A percentile compares a stretch with the other conserved stretches of the same genome.
Conservation (phyloP, 495 filamentous ascomycete genomes). For the Aspergillus steynii region DNA sequence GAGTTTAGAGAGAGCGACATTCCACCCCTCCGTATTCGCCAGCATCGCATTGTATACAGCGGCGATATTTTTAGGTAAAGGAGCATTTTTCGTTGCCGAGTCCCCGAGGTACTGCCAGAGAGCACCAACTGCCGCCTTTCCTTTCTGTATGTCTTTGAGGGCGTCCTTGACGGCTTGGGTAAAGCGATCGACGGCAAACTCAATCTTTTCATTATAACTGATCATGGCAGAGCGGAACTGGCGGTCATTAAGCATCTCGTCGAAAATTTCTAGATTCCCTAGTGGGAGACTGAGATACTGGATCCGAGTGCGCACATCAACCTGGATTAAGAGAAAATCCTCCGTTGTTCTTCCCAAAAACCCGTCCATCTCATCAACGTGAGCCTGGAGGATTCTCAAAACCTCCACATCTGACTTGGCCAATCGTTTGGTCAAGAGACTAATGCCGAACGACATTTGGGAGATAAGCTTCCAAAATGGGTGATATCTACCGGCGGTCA, state of each 20-base stretch:
- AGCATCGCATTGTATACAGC: constrained; percentile 78
- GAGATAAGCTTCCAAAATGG: constrained; percentile 87
- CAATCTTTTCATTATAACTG: constrained; percentile 86
- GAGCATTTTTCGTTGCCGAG: constrained; percentile 56
- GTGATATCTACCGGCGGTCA: constrained; percentile 56
- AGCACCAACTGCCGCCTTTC: constrained; percentile 71
- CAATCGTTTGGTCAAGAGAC: constrained; percentile 79
- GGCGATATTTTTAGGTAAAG: constrained; percentile 44
- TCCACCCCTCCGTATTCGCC: constrained; percentile 85
- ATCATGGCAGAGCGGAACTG: constrained; percentile 79
- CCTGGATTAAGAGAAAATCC: constrained; percentile 78
- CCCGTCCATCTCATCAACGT: constrained; percentile 91
- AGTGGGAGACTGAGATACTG: constrained; percentile 80
- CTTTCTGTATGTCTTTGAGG: constrained; percentile 75
- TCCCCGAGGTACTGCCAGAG: constrained; percentile 72
- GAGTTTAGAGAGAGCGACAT: constrained; percentile 67
- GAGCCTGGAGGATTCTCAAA: constrained; percentile 82
- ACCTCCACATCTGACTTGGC: constrained; percentile 88
- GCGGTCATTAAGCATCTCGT: constrained; percentile 83
- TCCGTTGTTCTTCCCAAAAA: constrained; percentile 84
- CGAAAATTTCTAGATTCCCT: constrained; percentile 79
- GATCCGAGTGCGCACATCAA: constrained; percentile 72
- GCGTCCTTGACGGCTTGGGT: constrained; percentile 70
- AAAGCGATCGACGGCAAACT: constrained; percentile 81
- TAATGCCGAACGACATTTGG: constrained; percentile 91